Base-by-base conservation (phyloP, 345 rosid species). In the Reutealis trisperma region DNA sequence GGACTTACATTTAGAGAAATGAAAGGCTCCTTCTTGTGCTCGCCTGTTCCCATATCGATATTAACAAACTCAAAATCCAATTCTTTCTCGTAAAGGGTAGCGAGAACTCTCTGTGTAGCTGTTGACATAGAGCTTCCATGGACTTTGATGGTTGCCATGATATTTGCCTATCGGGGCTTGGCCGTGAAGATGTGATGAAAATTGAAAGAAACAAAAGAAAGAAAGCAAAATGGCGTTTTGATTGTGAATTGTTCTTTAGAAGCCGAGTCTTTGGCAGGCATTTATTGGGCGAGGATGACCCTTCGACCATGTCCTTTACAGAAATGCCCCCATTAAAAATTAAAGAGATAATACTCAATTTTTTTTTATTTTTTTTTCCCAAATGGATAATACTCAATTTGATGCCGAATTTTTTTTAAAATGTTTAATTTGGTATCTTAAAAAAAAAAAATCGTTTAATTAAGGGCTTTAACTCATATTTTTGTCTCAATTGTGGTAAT, bases 51-150 rank as follows among this genome's bases (percentile, higher is more conserved):
- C 91, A 90, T 34, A 73, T 92, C 78, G 12, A 93, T 85, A 5
- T 62, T 67, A 75, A 87, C 76, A 2, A 93, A 57, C 79, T 89
- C 89, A 66, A 87, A 93, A 0, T 84, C 88, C 12, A 89, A 67
- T 0, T 78, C 89, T 71, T 92, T 92, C 90, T 93, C 97, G 79
- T 86, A 78, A 8, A 89, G 92, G 81, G 82, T 24, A 15, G 78
- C 88, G 2, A 89, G 75, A 51, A 79, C 88, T 15, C 92, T 79
- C 91, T 81, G 82, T 27, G 89, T 57, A 25, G 91, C 87, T 0
- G 90, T 81, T 19, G 95, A 91, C n/a, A 78, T 0, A 34, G 74
- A 73, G 54, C 10, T 64, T 81, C 87, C 92, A 76, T 86, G 85
- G 22, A 86, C 75, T 73, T 90, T 90, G 65, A 86, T 67, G 51